These are phyloP conservation scores for Mallotus nudiflorus DNA, from an alignment of 345 rosid genomes.

Conservation along the genomic window DNA sequence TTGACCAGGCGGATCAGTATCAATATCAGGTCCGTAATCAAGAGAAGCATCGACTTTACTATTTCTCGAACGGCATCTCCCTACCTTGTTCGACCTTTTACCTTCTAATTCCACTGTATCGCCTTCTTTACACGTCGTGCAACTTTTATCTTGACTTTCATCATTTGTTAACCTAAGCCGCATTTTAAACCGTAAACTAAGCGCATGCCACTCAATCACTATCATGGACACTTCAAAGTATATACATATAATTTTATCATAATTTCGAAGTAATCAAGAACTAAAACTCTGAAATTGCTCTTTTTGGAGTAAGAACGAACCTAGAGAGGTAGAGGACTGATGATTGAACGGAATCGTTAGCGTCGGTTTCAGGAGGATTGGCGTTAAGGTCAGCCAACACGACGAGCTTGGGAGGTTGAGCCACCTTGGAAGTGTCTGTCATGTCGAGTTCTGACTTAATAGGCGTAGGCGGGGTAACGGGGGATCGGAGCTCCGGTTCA, in stretches of 20 bases:
- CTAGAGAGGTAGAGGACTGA: conserved; percentile 46
- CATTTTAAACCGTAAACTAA: neutral
- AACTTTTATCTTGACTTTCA: conserved; percentile 62
- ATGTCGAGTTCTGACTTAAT: conserved; percentile 54
- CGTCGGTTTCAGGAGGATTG: conserved; percentile 80
- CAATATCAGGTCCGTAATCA: conserved; percentile 78
- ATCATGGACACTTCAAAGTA: neutral
- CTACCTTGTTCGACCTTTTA: conserved; percentile 53
- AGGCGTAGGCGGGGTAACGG: conserved; percentile 9
- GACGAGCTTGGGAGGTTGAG: conserved; percentile 52
- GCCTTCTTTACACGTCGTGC: conserved; percentile 45
- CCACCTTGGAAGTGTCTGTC: conserved; percentile 29
- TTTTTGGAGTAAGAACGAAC: no score
- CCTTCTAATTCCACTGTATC: conserved; percentile 59
- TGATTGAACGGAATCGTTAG: conserved; percentile 37
- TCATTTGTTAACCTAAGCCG: conserved; percentile 48
- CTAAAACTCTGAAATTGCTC: no score
- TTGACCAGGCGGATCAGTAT: conserved; percentile 69
- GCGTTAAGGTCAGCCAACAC: conserved; percentile 91
- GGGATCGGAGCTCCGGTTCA: conserved; percentile 7
- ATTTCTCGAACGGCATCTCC: conserved; percentile 65
- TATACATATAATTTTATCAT: no score
- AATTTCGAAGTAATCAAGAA: no score
- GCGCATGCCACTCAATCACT: no score
- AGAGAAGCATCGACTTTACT: conserved; percentile 57